Conservation (phyloP, 805 yeast species). For the Novakomyces olei region DNA sequence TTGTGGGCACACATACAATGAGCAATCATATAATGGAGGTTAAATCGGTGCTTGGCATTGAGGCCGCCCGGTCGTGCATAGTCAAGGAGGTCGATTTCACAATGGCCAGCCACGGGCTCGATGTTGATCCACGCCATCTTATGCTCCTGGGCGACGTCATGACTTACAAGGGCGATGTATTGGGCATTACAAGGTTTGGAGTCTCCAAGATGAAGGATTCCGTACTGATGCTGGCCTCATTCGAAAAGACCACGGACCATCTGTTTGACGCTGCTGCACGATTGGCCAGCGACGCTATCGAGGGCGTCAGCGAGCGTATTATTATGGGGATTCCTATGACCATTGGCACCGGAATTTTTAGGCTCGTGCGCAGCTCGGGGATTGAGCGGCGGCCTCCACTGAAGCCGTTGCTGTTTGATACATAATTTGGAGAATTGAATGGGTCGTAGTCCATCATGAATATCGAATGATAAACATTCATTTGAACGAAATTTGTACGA, state of each 20-base stretch:
- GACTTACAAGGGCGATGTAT: constrained; percentile 95
- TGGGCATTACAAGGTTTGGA: constrained; percentile 96
- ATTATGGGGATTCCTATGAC: constrained; percentile 95
- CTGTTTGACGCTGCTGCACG: constrained; percentile 94
- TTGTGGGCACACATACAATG: constrained; percentile 61
- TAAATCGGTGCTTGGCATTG: constrained; percentile 77
- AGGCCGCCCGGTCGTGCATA: constrained; percentile 87
- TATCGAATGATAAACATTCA: too few species aligned
- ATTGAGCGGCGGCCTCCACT: constrained; percentile 4
- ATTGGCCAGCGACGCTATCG: constrained; percentile 87
- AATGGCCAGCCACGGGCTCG: constrained; percentile 98
- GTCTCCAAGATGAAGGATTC: constrained; percentile 96
- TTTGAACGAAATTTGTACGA: too few species aligned
- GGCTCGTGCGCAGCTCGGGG: constrained; percentile 22
- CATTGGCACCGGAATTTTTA: constrained; percentile 92
- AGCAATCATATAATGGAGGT: constrained; percentile 90
- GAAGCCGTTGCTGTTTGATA: constrained; percentile 11
- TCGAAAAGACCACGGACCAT: constrained; percentile 96
- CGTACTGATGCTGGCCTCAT: constrained; percentile 86
- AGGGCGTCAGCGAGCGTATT: constrained; percentile 95
- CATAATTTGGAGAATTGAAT: too few species aligned
- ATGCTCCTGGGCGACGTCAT: constrained; percentile 93
- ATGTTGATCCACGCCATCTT: constrained; percentile 98
- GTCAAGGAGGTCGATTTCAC: constrained; percentile 89
- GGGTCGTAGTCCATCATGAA: too few species aligned